Percentiles rank a stretch among this genome's conserved stretches.
Evolutionary conservation across 192 early-diverging fungal genomes (phyloP).

Genomic region (Coemansia sp.): DNA sequence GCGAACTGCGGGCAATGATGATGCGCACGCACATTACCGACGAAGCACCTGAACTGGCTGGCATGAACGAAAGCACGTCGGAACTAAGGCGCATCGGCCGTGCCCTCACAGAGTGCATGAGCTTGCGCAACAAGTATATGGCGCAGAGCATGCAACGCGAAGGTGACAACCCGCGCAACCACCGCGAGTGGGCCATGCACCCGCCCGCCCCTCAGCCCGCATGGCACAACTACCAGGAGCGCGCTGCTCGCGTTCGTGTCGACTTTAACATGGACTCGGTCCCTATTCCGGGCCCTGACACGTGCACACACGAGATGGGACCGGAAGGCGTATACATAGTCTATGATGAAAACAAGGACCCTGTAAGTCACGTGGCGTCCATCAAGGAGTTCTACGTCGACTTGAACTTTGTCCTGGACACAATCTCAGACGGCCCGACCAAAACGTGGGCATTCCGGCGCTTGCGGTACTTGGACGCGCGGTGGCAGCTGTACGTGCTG

Average conservation of each 20-base stretch:
- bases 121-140: constrained; percentile 86
- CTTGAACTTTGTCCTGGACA: constrained; percentile 72
- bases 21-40: constrained; percentile 28
- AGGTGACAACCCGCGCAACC: constrained; percentile 83
- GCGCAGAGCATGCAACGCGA: constrained; percentile 63
- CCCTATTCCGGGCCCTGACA: constrained; percentile 12
- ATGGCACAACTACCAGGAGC: constrained; percentile 59
- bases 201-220: constrained; percentile 77
- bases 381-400: constrained; percentile 86
- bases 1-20: constrained; percentile 40
- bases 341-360: no score
- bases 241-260: background rate
- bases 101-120: constrained; percentile 68
- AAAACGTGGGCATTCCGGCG: constrained; percentile 91
- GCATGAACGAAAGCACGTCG: constrained; percentile 27
- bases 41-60: constrained; percentile 18
- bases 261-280: constrained; percentile 17
- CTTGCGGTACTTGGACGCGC: constrained; percentile 84
- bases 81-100: constrained; percentile 41
- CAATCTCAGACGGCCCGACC: constrained; percentile 83
- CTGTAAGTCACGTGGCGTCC: constrained; percentile 54
- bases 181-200: constrained; percentile 76
- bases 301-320: constrained; percentile 52
- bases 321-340: constrained; percentile 54
- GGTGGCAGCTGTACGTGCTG: constrained; percentile 90